These are phyloP conservation scores for Rosa rugosa DNA, from an alignment of 306 rosid species.

Conservation along the genomic window DNA sequence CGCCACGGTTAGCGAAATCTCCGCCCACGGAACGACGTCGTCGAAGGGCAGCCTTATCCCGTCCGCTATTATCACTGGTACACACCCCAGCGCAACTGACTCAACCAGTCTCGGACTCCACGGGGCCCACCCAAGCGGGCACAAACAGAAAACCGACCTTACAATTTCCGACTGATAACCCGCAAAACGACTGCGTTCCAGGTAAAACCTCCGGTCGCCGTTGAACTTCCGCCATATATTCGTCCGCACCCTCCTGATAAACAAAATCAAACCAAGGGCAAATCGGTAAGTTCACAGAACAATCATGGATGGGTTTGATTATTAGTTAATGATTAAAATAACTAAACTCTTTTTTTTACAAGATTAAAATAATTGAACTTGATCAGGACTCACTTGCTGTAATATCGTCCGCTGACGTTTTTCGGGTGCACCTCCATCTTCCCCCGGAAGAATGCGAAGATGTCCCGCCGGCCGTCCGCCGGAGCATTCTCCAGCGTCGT, in stretches of 20 bases:
- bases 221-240: slow-evolving; percentile 68
- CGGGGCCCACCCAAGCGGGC: slow-evolving; percentile 98
- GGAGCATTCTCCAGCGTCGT: slow-evolving; percentile 45
- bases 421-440: slow-evolving; percentile 97
- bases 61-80: slow-evolving; percentile 86
- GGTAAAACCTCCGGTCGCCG: slow-evolving; percentile 67
- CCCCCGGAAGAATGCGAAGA: slow-evolving; percentile 87
- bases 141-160: slow-evolving; percentile 76
- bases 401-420: slow-evolving; percentile 85
- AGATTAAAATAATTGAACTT: neutral
- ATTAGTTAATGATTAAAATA: neutral
- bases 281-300: neutral
- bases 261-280: slow-evolving; percentile 10
- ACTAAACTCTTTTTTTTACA: too few species aligned
- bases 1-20: slow-evolving; percentile 72
- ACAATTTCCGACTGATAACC: slow-evolving; percentile 91
- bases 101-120: slow-evolving; percentile 97
- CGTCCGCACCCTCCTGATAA: slow-evolving; percentile 70
- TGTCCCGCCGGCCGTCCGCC: slow-evolving; percentile 55
- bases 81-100: slow-evolving; percentile 80
- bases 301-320: slow-evolving; percentile 20
- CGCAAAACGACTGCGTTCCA: slow-evolving; percentile 55
- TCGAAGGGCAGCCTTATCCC: slow-evolving; percentile 72
- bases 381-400: slow-evolving; percentile 72
- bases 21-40: slow-evolving; percentile 66